Base-by-base conservation (phyloP, 1,284 basidiomycete species). In the Mycena citricolor region DNA sequence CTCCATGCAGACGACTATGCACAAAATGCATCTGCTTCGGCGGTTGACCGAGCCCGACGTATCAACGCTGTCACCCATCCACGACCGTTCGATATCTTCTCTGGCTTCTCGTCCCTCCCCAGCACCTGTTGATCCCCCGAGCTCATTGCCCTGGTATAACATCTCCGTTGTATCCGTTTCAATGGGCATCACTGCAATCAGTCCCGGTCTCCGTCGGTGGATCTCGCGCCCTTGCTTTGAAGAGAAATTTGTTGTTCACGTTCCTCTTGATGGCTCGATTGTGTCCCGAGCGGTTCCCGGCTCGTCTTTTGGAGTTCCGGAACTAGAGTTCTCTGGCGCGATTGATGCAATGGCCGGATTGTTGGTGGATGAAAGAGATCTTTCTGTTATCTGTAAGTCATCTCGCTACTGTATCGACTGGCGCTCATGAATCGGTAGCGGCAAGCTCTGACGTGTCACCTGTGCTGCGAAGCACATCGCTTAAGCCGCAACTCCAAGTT, bases 141-240 rank as follows among this genome's bases (percentile, higher is more conserved):
- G 60, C 60, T 44, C 61, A 54, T 44, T 60, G 47, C 49, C 66
- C 28, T 56, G 61, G 37, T 57, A 74, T 33, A 73, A 80, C 64
- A 75, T 76, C 36, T 64, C 69, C 21, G 68, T 69, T 19, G 70
- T 77, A n/a, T 59, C 68, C 39, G 62, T 68, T 29, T 56, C 66
- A 12, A 65, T 63, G 26, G 64, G 63, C 14, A 58, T 80, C 22
- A 65, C 65, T 19, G 49, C 61, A 17, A 68, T 63, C 37, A 85
- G 81, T 55, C 67, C 66, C 13, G 82, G 83, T 38, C 65, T 90
- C 32, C 72, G 70, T 41, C 73, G 65, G 17, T 90, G 88, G 88
- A 71, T 79, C 48, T 64, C 68, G 24, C 78, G 87, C 5, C 81
- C 84, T 14, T 83, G 82, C 57, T 89, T 87, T 59, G 87, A 90